A percentile compares a stretch with the other conserved stretches of the same genome.
Evolutionary conservation across 192 early-diverging fungal species (phyloP).

Genomic region (Neocallimastix lanati): DNA sequence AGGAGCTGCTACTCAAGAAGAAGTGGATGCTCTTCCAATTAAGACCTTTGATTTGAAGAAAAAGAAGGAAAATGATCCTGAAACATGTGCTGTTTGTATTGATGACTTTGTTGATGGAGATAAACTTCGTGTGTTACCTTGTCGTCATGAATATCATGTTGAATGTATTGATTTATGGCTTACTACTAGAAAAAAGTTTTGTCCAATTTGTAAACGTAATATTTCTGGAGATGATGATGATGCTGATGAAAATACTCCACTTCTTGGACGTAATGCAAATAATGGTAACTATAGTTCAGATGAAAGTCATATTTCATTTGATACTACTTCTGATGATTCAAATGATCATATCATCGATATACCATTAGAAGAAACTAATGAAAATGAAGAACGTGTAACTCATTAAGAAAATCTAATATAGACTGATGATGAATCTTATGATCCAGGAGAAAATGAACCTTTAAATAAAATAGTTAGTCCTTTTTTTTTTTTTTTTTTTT

Average conservation of each 20-base stretch:
- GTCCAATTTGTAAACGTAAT: slow-evolving; percentile 64
- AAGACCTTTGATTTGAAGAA: slow-evolving; percentile 44
- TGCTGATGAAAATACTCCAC: background rate
- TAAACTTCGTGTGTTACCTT: slow-evolving; percentile 59
- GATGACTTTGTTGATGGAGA: slow-evolving; percentile 77
- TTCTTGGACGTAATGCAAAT: background rate
- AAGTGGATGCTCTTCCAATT: slow-evolving; percentile 53
- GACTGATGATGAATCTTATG: background rate
- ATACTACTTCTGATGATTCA: background rate
- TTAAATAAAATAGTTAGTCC: background rate
- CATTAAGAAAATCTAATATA: background rate
- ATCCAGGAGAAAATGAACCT: background rate
- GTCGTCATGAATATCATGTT: slow-evolving; percentile 75
- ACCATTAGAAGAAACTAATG: too few species aligned
- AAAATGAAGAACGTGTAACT: background rate
- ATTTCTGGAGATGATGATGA: slow-evolving; percentile 3
- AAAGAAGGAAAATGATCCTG: slow-evolving; percentile 51
- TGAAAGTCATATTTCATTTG: background rate
- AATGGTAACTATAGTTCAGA: background rate
- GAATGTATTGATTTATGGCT: slow-evolving; percentile 86
- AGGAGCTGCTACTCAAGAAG: slow-evolving; percentile 42
- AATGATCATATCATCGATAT: background rate
- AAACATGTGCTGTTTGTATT: slow-evolving; percentile 80
- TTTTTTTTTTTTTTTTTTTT: too few species aligned
- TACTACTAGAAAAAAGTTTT: slow-evolving; percentile 56